Conservation (phyloP, 441 rosid species). For the Raphanus hybrid region DNA sequence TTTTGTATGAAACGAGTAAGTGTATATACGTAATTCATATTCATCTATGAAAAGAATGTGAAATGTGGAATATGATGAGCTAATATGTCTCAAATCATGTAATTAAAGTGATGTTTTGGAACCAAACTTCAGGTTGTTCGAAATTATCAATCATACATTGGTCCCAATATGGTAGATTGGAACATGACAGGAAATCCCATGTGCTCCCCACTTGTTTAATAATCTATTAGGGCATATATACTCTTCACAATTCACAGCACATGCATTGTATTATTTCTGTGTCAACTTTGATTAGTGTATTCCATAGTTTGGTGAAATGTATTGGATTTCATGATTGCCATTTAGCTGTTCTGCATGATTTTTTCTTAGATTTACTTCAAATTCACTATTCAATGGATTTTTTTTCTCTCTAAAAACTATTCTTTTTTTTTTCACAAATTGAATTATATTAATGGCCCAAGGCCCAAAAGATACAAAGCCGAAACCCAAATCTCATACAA, state of each 20-base stretch:
- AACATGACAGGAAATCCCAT: constrained; percentile 37
- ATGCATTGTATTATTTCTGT: constrained; percentile 24
- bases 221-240: constrained; percentile 11
- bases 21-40: not conserved
- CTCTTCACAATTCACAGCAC: not conserved
- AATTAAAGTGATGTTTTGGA: constrained; percentile 33
- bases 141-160: constrained; percentile 29
- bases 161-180: constrained; percentile 29
- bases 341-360: not conserved
- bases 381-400: not conserved
- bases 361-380: not conserved
- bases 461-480: too few relatives aligned
- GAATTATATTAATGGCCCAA: too few relatives aligned
- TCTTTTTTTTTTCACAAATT: not conserved
- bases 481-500: too few relatives aligned
- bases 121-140: constrained; percentile 27
- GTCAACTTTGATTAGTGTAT: constrained; percentile 17
- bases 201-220: constrained; percentile 32
- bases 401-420: not conserved
- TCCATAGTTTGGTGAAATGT: not conserved
- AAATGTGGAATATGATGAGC: constrained; percentile 31
- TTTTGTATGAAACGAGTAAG: too few relatives aligned
- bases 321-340: constrained; percentile 13
- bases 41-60: not conserved
- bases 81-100: constrained; percentile 25